Percentiles rank a stretch among this genome's conserved stretches.
phyloP scores from a whole-genome alignment of 805 yeast genomes.

The Lipomyces sp. region DNA sequence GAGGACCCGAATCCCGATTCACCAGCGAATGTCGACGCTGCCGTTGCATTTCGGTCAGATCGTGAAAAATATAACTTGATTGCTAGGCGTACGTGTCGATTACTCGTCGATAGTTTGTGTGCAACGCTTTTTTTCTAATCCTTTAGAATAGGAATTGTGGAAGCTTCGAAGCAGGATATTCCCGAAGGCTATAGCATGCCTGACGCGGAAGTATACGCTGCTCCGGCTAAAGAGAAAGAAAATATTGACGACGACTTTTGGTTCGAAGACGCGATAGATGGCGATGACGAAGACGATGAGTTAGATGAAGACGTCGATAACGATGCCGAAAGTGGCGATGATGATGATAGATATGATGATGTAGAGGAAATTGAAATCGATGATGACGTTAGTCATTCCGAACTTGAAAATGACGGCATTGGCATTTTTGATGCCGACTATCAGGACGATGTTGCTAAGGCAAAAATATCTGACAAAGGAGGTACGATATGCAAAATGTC shows the following conservation, averaged over 20 bases:
- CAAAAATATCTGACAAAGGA: too few species aligned
- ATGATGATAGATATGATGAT: too few species aligned
- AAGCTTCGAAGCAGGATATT: conserved; percentile 75
- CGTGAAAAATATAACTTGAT: conserved; percentile 70
- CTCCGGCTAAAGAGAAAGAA: conserved; percentile 37
- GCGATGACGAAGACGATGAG: conserved; percentile 32
- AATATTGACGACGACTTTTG: conserved; percentile 78
- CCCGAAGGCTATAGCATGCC: conserved; percentile 87
- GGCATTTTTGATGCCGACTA: too few species aligned
- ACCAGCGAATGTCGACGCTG: conserved; percentile 96
- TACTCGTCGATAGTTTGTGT: not conserved
- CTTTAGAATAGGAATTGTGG: conserved; percentile 34
- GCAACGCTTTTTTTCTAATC: too few species aligned
- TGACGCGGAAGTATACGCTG: conserved; percentile 50
- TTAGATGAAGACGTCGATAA: too few species aligned
- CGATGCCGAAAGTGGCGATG: too few species aligned
- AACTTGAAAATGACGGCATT: too few species aligned
- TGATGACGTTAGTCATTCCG: too few species aligned
- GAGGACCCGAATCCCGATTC: conserved; percentile 92
- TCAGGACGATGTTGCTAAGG: too few species aligned
- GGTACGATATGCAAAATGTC: too few species aligned
- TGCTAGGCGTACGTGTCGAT: conserved; percentile 41
- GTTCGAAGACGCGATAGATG: conserved; percentile 62
- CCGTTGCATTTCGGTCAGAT: conserved; percentile 82
- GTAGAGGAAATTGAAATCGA: too few species aligned